Evolutionary conservation across 2,329 filamentous ascomycete genomes (phyloP), one percentile per base, ranked within the genome.

Genomic region (Verticillium dahliae): DNA sequence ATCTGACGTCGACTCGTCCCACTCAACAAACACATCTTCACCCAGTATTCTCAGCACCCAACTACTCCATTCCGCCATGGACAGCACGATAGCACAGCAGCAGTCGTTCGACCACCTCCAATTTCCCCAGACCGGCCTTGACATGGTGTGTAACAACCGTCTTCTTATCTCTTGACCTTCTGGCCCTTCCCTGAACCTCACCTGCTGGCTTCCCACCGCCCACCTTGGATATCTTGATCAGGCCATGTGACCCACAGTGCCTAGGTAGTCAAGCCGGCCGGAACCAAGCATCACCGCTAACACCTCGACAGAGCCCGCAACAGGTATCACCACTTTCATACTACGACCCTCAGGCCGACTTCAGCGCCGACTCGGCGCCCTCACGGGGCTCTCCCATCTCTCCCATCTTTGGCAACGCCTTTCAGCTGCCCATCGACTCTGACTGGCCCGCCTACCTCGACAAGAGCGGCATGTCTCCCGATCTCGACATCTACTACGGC

Each of bases 321-420:
- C 61, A 67, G 55, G 60, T 67, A 34, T 66, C 65, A 4, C 64
- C 64, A 7, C 62, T 62, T 57, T 65, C 65, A 2, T 65, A 63
- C 59, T 67, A 66, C 64, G 65, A 67, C 60, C 55, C 57, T 14
- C 65, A 67, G 34, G 63, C 69, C 41, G 73, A 76, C 63, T 72
- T 73, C 66, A 69, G 68, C 57, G 71, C 71, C 37, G 73, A 75
- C 66, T 74, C 74, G 35, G 70, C 73, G 4, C 67, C 70, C n/a
- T 74, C 74, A 15, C 70, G 73, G 10, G 66, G 65, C 34, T 69
- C 69, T 5, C 68, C 68, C 31, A 61, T 68, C 31, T 75, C 73
- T 0, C 72, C 73, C 56, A 58, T 72, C 54, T 70, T 72, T 37
- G 65, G 71, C 56, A 69, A 68, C 57, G 69, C 72, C 34, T 74